Percentiles rank a stretch among this genome's conserved stretches.
Conservation (phyloP, 257 asterid genomes). For the Eustoma russellianum region DNA sequence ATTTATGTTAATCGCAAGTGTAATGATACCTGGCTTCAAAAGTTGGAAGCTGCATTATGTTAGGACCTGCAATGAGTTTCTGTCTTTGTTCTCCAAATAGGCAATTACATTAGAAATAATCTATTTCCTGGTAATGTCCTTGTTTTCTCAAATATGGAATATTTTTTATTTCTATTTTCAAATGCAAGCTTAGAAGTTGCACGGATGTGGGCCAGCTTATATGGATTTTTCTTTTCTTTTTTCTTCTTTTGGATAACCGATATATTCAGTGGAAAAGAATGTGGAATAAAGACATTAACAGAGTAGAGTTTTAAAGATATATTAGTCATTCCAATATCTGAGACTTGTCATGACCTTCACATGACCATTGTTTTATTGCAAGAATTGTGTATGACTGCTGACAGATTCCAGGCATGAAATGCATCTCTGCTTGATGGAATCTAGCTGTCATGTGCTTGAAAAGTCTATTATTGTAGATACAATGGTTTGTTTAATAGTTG, state of each 20-base stretch:
- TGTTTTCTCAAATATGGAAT: constrained; percentile 9
- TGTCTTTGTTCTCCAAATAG: constrained; percentile 6
- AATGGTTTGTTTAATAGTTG: constrained; percentile 8
- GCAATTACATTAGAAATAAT: constrained; percentile 12
- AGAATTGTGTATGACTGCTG: constrained; percentile 14
- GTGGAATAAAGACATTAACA: constrained; percentile 15
- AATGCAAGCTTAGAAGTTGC: constrained; percentile 10
- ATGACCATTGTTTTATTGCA: constrained; percentile 19
- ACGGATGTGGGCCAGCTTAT: constrained; percentile 41
- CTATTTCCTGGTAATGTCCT: constrained; percentile 5
- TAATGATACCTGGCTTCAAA: background rate
- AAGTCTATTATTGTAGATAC: constrained; percentile 1
- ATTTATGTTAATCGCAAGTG: background rate
- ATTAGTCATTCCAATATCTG: constrained; percentile 20
- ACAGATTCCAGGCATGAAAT: constrained; percentile 18
- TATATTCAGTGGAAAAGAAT: constrained; percentile 4
- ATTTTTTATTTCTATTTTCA: constrained; percentile 8
- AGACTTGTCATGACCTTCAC: constrained; percentile 31
- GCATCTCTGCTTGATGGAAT: constrained; percentile 21
- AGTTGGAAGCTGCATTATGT: background rate
- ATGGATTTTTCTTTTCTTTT: constrained; percentile 11
- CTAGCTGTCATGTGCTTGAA: constrained; percentile 16
- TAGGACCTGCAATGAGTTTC: constrained; percentile 2
- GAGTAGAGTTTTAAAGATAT: constrained; percentile 11
- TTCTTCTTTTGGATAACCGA: constrained; percentile 11